Percentiles rank a stretch among this genome's conserved stretches.
phyloP scores from a whole-genome alignment of 2,329 filamentous ascomycete genomes.

The Colletotrichum sidae region DNA sequence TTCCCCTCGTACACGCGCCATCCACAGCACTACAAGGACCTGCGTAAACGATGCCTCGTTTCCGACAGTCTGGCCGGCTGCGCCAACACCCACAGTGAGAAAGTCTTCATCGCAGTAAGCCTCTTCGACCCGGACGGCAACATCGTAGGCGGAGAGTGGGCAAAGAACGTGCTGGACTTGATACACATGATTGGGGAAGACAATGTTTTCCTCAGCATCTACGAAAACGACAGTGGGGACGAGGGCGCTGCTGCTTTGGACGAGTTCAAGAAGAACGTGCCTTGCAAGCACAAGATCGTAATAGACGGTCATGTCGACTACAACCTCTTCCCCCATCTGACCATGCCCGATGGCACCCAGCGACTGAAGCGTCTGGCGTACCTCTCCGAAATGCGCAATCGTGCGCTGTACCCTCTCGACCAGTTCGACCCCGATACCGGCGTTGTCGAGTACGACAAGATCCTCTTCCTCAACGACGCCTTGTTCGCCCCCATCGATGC shows the following conservation, averaged over 20 bases:
- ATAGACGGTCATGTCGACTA: conserved; percentile 70
- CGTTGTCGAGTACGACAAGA: conserved; percentile 60
- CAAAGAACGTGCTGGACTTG: conserved; percentile 67
- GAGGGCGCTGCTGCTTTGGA: conserved; percentile 65
- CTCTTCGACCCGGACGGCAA: conserved; percentile 73
- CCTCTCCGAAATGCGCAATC: conserved; percentile 78
- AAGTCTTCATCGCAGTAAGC: conserved; percentile 79
- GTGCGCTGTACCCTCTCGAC: conserved; percentile 73
- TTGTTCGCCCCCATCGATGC: conserved; percentile 63
- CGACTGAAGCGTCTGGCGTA: conserved; percentile 81
- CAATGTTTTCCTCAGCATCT: conserved; percentile 79
- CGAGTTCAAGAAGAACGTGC: conserved; percentile 60
- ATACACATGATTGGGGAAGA: conserved; percentile 74
- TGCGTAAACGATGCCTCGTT: conserved; percentile 46
- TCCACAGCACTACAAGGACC: conserved; percentile 51
- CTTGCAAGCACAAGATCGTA: conserved; percentile 64
- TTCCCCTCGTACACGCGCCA: conserved; percentile 57
- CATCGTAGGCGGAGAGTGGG: conserved; percentile 74
- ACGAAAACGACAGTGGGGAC: conserved; percentile 76
- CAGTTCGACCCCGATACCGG: conserved; percentile 51
- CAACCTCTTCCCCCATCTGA: conserved; percentile 67
- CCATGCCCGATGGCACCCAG: conserved; percentile 69
- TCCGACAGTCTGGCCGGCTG: conserved; percentile 46
- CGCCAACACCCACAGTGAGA: conserved; percentile 63
- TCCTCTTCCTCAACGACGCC: conserved; percentile 78